Evolutionary conservation across 208 protist species (phyloP), one percentile per base, ranked within the genome.

Genomic region (Wallacemonas sp.): DNA sequence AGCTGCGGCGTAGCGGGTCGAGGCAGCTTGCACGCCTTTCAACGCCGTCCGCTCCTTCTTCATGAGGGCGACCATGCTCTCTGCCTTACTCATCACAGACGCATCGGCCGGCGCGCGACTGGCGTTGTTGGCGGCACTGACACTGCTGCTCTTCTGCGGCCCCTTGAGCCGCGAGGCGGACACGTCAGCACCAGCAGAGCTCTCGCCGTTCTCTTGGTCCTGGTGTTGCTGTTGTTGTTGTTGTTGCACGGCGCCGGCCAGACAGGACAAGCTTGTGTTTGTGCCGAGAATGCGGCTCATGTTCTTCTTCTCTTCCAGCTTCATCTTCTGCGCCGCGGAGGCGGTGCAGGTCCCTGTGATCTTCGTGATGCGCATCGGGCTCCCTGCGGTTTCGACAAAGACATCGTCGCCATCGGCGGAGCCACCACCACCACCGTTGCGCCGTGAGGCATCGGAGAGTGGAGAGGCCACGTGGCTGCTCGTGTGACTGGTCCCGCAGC

Each of bases 261-360:
- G 32, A 21, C 14, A 8, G 1, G 52, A 34, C 29, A 58, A 29
- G n/a, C 32, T 58, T 3, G 30, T 41, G 30, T 58, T 58, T 24
- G 52, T 24, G 30, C 52, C 52, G n/a, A 58, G 30, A 19, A 58
- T 34, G 52, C 32, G 32, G 24, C 34, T 24, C 57, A 63, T 63
- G 38, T 48, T 44, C 26, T 48, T 8, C 19, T 16, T 24, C 57
- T 63, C 36, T 36, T 49, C 38, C 36, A 14, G 24, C 8, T 21
- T 17, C 57, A 63, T 63, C 21, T 29, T 27, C 41, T 63, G 24
- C n/a, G 41, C 39, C 4, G 57, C 39, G 2, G 57, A 63, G 21
- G 57, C 57, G 5, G 57, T 63, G 38, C 57, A 63, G 9, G 57
- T 63, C 24, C 57, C 57, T 5, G 41, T 49, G 17, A 63, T 21